Evolutionary conservation across 2,329 filamentous ascomycete species (phyloP).

Genomic region (Sclerotinia glacialis): DNA sequence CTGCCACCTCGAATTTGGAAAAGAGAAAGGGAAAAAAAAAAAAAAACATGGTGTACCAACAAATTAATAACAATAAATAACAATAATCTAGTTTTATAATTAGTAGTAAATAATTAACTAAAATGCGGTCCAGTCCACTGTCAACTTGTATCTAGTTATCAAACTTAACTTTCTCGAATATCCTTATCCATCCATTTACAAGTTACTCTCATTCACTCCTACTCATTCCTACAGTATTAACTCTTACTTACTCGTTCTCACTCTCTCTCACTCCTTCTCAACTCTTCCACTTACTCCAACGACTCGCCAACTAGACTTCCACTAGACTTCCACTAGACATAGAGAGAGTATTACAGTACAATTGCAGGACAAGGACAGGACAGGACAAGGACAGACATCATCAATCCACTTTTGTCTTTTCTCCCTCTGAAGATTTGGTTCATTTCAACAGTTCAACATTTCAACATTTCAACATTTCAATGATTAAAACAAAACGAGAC

Average conservation of each 20-base stretch:
- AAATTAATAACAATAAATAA: too few species aligned
- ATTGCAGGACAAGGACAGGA: not conserved
- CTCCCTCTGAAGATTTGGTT: too few species aligned
- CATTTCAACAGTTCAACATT: not conserved
- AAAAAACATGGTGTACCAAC: too few species aligned
- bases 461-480: not conserved
- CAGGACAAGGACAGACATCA: too few species aligned
- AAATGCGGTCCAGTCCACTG: not conserved
- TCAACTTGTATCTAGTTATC: not conserved
- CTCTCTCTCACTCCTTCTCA: too few species aligned
- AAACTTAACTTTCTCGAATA: slow-evolving; percentile 8
- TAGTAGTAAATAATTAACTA: too few species aligned
- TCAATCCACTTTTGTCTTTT: not conserved
- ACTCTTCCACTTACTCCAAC: not conserved
- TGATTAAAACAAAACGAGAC: not conserved
- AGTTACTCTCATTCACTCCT: too few species aligned
- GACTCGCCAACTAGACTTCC: not conserved
- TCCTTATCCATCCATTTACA: not conserved
- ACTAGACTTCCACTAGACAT: not conserved
- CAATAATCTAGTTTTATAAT: too few species aligned
- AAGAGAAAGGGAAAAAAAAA: too few species aligned
- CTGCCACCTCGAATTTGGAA: not conserved
- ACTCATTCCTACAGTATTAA: not conserved
- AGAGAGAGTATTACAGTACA: too few species aligned
- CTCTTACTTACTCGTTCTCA: too few species aligned